Evolutionary conservation across 1,284 basidiomycete species (phyloP).

Genomic region (Sporisorium reilianum): DNA sequence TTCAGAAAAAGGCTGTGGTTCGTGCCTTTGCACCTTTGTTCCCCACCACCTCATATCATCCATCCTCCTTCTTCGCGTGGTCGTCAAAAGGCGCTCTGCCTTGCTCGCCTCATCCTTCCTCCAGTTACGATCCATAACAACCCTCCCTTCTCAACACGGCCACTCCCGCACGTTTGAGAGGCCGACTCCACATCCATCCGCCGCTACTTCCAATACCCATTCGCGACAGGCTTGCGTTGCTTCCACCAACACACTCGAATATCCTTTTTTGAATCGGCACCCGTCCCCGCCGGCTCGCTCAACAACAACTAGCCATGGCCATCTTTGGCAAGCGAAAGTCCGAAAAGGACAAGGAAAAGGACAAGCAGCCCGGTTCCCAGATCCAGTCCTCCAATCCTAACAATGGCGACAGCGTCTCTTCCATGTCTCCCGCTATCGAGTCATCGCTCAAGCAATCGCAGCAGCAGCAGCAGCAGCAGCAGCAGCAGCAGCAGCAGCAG

Average conservation of each 20-base stretch:
- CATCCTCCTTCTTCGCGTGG: background rate
- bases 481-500: slow-evolving; percentile 15
- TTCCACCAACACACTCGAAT: background rate
- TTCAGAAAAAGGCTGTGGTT: background rate
- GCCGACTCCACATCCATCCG: background rate
- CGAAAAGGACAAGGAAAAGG: slow-evolving; percentile 56
- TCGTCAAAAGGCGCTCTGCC: slow-evolving; percentile 3
- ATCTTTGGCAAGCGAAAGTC: slow-evolving; percentile 68
- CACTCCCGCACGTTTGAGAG: background rate
- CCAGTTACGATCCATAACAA: background rate
- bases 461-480: slow-evolving; percentile 29
- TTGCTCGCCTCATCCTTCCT: background rate
- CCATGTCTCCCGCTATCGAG: slow-evolving; percentile 47
- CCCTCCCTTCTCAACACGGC: background rate
- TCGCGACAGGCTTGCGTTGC: background rate
- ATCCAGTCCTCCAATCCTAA: slow-evolving; percentile 17
- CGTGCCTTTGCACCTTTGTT: slow-evolving; percentile 1
- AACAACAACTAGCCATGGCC: slow-evolving; percentile 51
- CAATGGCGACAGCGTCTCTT: slow-evolving; percentile 44
- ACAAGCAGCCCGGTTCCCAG: slow-evolving; percentile 24
- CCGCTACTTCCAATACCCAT: background rate
- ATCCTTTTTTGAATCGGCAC: background rate
- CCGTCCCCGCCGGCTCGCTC: background rate
- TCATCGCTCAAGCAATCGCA: slow-evolving; percentile 27
- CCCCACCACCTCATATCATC: background rate